A percentile compares a stretch with the other conserved stretches of the same genome.
These are phyloP conservation scores for Pseudoperonospora humuli DNA, from an alignment of 352 stramenopile genomes.

Conservation along the genomic window DNA sequence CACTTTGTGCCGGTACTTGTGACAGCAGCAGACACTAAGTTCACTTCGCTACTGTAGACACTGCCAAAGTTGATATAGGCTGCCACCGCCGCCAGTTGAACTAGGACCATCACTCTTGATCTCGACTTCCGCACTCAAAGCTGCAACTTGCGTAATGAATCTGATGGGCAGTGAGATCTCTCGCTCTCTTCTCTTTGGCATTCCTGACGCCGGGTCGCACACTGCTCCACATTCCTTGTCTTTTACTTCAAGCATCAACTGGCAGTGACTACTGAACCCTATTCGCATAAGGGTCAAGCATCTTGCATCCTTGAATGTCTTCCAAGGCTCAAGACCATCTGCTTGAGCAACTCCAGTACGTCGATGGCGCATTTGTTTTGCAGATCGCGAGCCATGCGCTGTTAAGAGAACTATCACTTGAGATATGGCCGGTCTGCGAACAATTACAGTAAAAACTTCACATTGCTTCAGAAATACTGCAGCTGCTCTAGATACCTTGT, in stretches of 20 bases:
- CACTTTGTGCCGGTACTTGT: slow-evolving; percentile 16
- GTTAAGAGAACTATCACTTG: too few relatives aligned
- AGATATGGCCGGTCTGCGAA: too few relatives aligned
- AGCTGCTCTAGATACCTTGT: too few relatives aligned
- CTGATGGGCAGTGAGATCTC: neutral
- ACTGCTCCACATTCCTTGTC: slow-evolving; percentile 8
- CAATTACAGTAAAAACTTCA: too few relatives aligned
- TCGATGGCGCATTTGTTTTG: too few relatives aligned
- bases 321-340: too few relatives aligned
- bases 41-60: slow-evolving; percentile 1
- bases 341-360: too few relatives aligned
- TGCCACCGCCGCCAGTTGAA: slow-evolving; percentile 11
- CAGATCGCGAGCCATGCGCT: too few relatives aligned
- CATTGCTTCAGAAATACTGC: too few relatives aligned
- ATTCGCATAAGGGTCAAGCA: too few relatives aligned
- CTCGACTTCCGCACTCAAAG: neutral
- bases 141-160: slow-evolving; percentile 24
- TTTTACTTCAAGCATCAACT: slow-evolving; percentile 26
- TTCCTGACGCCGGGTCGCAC: slow-evolving; percentile 15
- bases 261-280: too few relatives aligned
- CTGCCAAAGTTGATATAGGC: slow-evolving; percentile 7
- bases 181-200: neutral
- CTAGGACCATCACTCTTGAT: slow-evolving; percentile 20
- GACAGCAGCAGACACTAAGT: slow-evolving; percentile 6
- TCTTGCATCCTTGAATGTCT: too few relatives aligned